Conservation (phyloP, 805 yeast species). For the Yarrowia phangngaensis region DNA sequence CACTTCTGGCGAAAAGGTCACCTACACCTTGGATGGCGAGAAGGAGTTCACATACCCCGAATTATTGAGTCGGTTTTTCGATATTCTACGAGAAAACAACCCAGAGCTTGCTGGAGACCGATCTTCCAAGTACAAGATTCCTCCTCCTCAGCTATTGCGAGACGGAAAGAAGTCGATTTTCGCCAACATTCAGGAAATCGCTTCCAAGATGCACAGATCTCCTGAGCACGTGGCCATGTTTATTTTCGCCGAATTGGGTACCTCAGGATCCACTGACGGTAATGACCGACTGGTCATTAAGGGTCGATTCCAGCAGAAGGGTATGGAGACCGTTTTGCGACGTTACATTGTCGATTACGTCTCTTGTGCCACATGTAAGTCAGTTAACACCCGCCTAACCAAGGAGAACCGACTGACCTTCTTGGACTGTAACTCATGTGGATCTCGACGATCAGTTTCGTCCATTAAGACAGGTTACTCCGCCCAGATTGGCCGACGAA, state of each 20-base stretch:
- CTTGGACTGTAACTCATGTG: constrained; percentile 97
- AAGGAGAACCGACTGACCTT: constrained; percentile 98
- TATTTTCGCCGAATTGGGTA: constrained; percentile 97
- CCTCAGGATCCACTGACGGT: constrained; percentile 98
- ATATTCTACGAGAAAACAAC: constrained; percentile 81
- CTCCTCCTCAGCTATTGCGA: constrained; percentile 95
- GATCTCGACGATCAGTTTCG: constrained; percentile 92
- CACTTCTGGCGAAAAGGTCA: constrained; percentile 28
- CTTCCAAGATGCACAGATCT: constrained; percentile 90
- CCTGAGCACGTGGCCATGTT: constrained; percentile 97
- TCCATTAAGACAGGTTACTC: constrained; percentile 99
- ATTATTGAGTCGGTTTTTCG: constrained; percentile 79
- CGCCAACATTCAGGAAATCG: constrained; percentile 91
- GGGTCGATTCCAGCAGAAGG: constrained; percentile 98
- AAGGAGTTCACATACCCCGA: constrained; percentile 70
- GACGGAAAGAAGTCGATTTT: constrained; percentile 98
- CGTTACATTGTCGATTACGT: constrained; percentile 96
- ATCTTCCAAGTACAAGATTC: constrained; percentile 89
- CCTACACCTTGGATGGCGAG: constrained; percentile 39
- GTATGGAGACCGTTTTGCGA: constrained; percentile 92
- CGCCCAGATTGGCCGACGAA: constrained; percentile 51
- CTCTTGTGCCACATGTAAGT: constrained; percentile 97
- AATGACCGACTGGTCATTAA: constrained; percentile 93
- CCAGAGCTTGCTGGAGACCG: constrained; percentile 98
- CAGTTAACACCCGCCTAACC: constrained; percentile 91